Evolutionary conservation across 257 asterid species (phyloP), one percentile per base, ranked within the genome.

Genomic region (Plantago elongata): DNA sequence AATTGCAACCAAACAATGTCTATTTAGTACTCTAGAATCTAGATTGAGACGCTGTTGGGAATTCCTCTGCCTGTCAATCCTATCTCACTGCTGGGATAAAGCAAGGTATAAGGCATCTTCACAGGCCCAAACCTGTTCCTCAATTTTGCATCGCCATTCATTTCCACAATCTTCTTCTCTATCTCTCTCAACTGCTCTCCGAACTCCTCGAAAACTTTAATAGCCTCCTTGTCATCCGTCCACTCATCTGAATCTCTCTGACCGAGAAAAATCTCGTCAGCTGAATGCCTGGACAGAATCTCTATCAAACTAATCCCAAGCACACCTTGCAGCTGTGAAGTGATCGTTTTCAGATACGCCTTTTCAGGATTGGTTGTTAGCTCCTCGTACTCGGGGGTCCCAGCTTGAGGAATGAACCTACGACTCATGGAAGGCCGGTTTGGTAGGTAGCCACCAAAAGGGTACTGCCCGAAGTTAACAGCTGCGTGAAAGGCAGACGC

Each of bases 401-500:
- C 82, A 0, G 64, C 69, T 27, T 83, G 78, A 0, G 95, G 95
- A 63, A 89, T 81, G 78, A 89, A 72, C 48, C 92, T 68, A 1
- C 91, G 82, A 71, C 94, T 86, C 5, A 76, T 60, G 13, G 90
- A 68, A 0, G 97, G 95, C 15, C 94, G 84, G 62, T 83, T 87
- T 2, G 82, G 94, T 18, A 75, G 66, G 62, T 79, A 82, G 18
- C 97, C 97, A 7, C 78, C 86, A 17, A 69, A 86, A 44, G 97
- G 83, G 72, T 74, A 86, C 70, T 79, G 91, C 16, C 94, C 91
- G 17, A 89, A 89, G 51, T 82, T 86, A 45, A 83, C 69, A 1
- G 94, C 85, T 10, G 97, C 94, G 7, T 89, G 95, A 52, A 86
- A 91, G 12, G 97, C 95, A 5, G 95, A 86, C 0, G 94, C 82